Base-by-base conservation (phyloP, 768 basidiomycete species). In the Suillus alpinus region DNA sequence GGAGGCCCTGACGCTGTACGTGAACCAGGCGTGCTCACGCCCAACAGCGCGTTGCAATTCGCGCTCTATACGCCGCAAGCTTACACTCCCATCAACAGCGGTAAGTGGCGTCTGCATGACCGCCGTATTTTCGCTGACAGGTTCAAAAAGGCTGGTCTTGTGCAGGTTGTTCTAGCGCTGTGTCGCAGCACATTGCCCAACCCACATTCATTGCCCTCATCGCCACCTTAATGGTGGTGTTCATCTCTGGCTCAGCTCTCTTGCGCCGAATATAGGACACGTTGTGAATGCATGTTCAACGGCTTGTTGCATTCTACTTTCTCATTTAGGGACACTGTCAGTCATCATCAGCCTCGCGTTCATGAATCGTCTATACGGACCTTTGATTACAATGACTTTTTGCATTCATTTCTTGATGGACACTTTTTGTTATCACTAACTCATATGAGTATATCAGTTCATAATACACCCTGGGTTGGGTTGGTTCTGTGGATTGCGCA, bases 11-110 rank as follows among this genome's bases (percentile, higher is more conserved):
- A 78, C 7, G 85, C 87, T 0, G 76, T 78, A 16, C 78, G 85
- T 44, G 70, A 75, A 29, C 82, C 85, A 0, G 94, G 95, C 3
- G 81, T 81, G 67, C 77, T 97, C 64, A 77, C 78, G 65, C 85
- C 89, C 47, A 91, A 92, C 68, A 81, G 81, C 44, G 84, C 81
- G 0, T 76, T 93, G 51, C 78, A 84, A 68, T 96, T 97, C 78
- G 93, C 92, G 46, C 74, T 97, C 67, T 97, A 95, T 68, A 86
- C 86, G 0, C 92, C 94, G 0, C 83, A 84, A 66, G 23, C 80
- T 14, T 93, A 94, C 70, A 91, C 88, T 0, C 80, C 86, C 6
- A 69, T 93, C 8, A 71, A 80, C 13, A 80, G 83, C 77, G 80
- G 81, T 80, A 51, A 65, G 78, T 69, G 36, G 6, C 34, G n/a